Evolutionary conservation across 441 rosid species (phyloP), one percentile per base, ranked within the genome.

Genomic region (Melastoma candidum): DNA sequence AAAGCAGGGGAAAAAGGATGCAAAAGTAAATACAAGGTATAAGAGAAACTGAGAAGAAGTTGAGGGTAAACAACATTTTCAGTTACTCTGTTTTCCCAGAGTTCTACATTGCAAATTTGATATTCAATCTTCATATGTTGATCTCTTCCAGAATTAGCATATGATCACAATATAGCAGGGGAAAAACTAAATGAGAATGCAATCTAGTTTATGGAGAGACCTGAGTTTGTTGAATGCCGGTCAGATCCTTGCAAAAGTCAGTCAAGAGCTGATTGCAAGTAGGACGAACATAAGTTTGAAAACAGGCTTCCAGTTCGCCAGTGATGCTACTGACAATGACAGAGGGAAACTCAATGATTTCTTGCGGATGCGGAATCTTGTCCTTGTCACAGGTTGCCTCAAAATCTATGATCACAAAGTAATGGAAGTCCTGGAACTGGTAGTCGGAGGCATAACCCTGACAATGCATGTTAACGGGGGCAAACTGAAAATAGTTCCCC

Each of bases 321-420:
- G 85, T 78, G 44, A 57, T 58, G 61, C 87, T 71, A 49, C 67
- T 81, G 61, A 83, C 87, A 6, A 83, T 56, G 48, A 81, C 85
- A 48, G 90, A 78, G 27, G 90, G 90, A 55, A 83, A 81, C 76
- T 83, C 87, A 36, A 83, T 83, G 39, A 83, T 83, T 75, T 83
- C 90, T 58, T 78, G 85, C 1, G 85, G 90, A 63, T 83, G 83
- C 29, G 77, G 83, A 51, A 66, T 78, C 66, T 57, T 75, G 57
- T 73, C 87, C 67, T 73, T 81, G 65, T 75, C 87, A 51, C 90
- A 83, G 17, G 87, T 81, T 51, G 87, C 90, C 77, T 81, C 90
- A 59, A 83, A 83, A 68, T 83, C 90, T 59, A 81, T 78, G 48
- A 83, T 85, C 63, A 77, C 81, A 70, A 83, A 78, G 54, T 81